These are phyloP conservation scores for Passiflora organensis DNA, from an alignment of 345 rosid species.

Conservation along the genomic window DNA sequence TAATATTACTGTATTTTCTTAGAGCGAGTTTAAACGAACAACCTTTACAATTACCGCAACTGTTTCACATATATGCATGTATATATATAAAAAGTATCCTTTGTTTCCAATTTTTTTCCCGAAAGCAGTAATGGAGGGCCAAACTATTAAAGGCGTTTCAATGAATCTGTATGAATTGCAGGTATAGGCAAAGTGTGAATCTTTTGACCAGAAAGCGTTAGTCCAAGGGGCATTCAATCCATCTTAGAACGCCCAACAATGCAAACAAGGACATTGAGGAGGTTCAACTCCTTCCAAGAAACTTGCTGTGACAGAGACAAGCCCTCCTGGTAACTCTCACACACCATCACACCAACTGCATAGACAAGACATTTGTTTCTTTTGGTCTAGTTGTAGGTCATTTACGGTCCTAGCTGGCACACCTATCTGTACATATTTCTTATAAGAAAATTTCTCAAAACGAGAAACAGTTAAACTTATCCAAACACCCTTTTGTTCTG, in stretches of 20 bases:
- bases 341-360: background rate
- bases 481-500: background rate
- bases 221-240: conserved; percentile 40
- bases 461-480: conserved; percentile 3
- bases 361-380: background rate
- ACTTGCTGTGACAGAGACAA: conserved; percentile 13
- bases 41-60: too few relatives aligned
- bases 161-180: conserved; percentile 34
- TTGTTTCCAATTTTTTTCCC: too few relatives aligned
- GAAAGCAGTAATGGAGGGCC: conserved; percentile 35
- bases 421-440: background rate
- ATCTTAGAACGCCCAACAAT: conserved; percentile 27
- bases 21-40: too few relatives aligned
- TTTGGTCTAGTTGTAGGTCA: background rate
- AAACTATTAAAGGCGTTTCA: conserved; percentile 34
- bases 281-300: conserved; percentile 23
- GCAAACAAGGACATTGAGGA: conserved; percentile 13
- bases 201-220: conserved; percentile 20
- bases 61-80: too few relatives aligned
- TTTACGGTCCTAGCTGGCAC: background rate
- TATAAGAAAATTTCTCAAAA: too few relatives aligned
- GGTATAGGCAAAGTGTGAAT: conserved; percentile 37
- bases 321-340: conserved; percentile 14
- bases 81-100: too few relatives aligned
- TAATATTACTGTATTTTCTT: too few relatives aligned